Evolutionary conservation across 2,329 filamentous ascomycete genomes (phyloP).

Genomic region (Claviceps digitariae): DNA sequence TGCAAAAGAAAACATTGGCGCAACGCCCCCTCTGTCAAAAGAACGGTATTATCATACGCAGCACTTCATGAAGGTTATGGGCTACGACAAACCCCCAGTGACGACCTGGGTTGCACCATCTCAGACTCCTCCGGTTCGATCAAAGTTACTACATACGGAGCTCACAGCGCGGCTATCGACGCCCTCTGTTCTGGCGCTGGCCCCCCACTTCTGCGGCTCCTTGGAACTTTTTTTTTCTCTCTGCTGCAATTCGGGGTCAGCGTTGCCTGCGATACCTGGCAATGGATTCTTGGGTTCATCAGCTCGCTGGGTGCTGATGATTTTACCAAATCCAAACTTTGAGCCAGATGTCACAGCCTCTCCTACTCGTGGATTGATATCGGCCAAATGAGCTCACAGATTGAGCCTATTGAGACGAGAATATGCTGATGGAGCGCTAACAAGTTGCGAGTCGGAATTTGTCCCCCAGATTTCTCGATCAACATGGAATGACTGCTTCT

Average conservation of each 20-base stretch:
- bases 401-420: not conserved
- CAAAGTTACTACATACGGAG: not conserved
- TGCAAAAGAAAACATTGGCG: not conserved
- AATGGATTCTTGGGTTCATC: not conserved
- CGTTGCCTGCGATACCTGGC: not conserved
- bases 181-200: not conserved
- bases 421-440: not conserved
- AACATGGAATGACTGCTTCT: not conserved
- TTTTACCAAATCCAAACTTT: not conserved
- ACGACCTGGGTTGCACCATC: not conserved
- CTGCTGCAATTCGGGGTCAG: not conserved
- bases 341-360: not conserved
- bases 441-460: not conserved
- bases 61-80: not conserved
- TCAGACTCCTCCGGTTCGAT: not conserved
- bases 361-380: not conserved
- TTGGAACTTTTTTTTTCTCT: not conserved
- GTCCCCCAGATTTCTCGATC: not conserved
- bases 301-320: not conserved
- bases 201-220: not conserved
- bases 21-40: not conserved
- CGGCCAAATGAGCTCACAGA: not conserved
- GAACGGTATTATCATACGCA: not conserved
- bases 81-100: not conserved
- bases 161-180: not conserved